These are phyloP conservation scores for Limnomonas spitsbergensis DNA, from an alignment of 139 green algal genomes.

Conservation along the genomic window DNA sequence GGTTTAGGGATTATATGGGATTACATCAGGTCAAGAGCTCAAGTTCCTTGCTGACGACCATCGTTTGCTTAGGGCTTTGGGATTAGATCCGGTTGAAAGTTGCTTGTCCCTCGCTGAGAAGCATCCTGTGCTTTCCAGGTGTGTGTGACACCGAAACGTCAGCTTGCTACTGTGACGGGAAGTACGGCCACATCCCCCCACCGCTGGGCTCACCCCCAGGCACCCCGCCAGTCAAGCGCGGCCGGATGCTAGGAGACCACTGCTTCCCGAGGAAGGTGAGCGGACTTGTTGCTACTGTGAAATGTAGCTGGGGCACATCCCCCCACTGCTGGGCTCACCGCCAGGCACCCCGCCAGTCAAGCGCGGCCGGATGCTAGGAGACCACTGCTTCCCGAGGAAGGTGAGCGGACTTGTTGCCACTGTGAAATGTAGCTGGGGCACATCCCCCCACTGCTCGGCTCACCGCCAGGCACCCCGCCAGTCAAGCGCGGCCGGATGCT, in stretches of 20 bases:
- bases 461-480: no score
- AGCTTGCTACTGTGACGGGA: constrained; percentile 13
- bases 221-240: constrained; percentile 1
- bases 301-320: background rate
- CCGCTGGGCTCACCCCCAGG: constrained; percentile 4
- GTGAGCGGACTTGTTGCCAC: background rate
- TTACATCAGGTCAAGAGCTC: background rate
- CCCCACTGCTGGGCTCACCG: background rate
- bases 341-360: no score
- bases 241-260: constrained; percentile 12
- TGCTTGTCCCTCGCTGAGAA: background rate
- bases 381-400: constrained; percentile 1
- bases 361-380: no score
- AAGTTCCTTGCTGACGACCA: background rate
- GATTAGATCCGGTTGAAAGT: background rate
- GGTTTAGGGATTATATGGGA: background rate
- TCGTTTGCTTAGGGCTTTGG: background rate
- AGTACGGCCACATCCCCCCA: constrained; percentile 1
- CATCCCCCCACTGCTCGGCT: background rate
- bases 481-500: no score
- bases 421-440: background rate
- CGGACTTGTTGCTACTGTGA: background rate
- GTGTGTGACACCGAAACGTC: background rate
- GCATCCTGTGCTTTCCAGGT: background rate
- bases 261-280: constrained; percentile 8